A percentile compares a stretch with the other conserved stretches of the same genome.
These are phyloP conservation scores for Colletotrichum coccodes DNA, from an alignment of 2,329 filamentous ascomycete genomes.

Conservation along the genomic window DNA sequence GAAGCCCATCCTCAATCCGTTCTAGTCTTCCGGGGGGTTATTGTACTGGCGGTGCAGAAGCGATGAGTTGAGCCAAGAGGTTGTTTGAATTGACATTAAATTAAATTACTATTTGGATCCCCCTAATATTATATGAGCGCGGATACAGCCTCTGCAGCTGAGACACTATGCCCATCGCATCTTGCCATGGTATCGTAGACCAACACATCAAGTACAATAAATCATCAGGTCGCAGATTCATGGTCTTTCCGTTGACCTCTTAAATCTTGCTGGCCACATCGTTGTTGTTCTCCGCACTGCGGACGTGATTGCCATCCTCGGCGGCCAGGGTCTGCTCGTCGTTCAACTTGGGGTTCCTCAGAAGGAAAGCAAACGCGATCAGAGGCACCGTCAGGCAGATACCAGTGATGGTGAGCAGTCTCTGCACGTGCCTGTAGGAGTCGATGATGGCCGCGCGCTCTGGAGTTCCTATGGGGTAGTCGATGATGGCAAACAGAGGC, in stretches of 20 bases:
- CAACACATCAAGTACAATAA: background rate
- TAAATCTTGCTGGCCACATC: slow-evolving; percentile 3
- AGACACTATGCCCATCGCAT: background rate
- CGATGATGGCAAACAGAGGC: slow-evolving; percentile 44
- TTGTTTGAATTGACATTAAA: background rate
- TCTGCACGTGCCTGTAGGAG: slow-evolving; percentile 58
- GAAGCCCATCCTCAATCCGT: too few species aligned
- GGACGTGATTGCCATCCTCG: slow-evolving; percentile 23
- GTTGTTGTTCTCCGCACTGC: background rate
- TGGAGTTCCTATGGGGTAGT: slow-evolving; percentile 53
- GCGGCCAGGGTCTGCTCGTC: slow-evolving; percentile 55
- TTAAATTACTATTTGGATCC: background rate
- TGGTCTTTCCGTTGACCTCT: background rate
- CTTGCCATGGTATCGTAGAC: background rate
- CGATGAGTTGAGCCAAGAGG: background rate
- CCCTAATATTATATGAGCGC: background rate
- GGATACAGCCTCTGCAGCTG: background rate
- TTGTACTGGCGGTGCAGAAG: background rate
- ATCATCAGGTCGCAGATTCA: background rate
- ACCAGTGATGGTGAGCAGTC: slow-evolving; percentile 57
- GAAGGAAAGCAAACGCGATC: slow-evolving; percentile 52
- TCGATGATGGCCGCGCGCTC: slow-evolving; percentile 54
- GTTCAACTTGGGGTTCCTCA: slow-evolving; percentile 58
- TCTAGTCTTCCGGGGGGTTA: too few species aligned
- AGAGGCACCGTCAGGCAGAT: slow-evolving; percentile 60